A percentile compares a stretch with the other conserved stretches of the same genome.
These are phyloP conservation scores for Galium porrigens DNA, from an alignment of 305 asterid genomes.

Conservation along the genomic window DNA sequence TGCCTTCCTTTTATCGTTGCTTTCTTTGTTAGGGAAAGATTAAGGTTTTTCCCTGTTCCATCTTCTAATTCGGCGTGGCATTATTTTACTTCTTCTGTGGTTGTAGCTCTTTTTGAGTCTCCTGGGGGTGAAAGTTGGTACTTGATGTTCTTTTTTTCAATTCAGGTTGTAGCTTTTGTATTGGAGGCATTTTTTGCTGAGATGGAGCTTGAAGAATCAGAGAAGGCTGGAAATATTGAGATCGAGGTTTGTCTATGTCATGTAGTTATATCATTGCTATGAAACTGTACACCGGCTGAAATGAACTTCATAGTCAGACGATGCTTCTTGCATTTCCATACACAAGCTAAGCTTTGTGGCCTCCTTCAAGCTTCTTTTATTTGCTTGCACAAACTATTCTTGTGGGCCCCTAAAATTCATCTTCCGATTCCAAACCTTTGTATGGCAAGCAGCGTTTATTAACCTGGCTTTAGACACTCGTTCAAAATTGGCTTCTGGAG, in stretches of 20 bases:
- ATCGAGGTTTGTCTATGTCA: slow-evolving; percentile 36
- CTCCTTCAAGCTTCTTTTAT: background rate
- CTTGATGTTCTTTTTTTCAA: slow-evolving; percentile 9
- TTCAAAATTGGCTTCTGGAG: background rate
- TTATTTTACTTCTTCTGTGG: background rate
- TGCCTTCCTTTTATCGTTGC: background rate
- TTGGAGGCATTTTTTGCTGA: slow-evolving; percentile 98
- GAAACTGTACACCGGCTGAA: background rate
- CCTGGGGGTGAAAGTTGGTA: background rate
- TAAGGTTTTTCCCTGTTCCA: background rate
- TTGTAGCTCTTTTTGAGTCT: background rate
- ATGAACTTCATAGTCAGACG: background rate
- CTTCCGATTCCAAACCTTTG: background rate
- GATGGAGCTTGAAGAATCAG: slow-evolving; percentile 64
- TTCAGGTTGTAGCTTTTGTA: slow-evolving; percentile 91
- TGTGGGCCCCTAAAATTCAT: background rate
- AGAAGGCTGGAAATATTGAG: slow-evolving; percentile 26
- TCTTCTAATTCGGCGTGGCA: background rate
- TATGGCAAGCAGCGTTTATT: background rate
- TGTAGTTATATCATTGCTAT: slow-evolving; percentile 6
- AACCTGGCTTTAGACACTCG: background rate
- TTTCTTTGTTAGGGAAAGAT: background rate
- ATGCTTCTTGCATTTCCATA: slow-evolving; percentile 3
- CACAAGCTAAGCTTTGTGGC: slow-evolving; percentile 1
- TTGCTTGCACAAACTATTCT: background rate